phyloP scores from a whole-genome alignment of 352 stramenopile species.

The Globisporangium carolinianum region DNA sequence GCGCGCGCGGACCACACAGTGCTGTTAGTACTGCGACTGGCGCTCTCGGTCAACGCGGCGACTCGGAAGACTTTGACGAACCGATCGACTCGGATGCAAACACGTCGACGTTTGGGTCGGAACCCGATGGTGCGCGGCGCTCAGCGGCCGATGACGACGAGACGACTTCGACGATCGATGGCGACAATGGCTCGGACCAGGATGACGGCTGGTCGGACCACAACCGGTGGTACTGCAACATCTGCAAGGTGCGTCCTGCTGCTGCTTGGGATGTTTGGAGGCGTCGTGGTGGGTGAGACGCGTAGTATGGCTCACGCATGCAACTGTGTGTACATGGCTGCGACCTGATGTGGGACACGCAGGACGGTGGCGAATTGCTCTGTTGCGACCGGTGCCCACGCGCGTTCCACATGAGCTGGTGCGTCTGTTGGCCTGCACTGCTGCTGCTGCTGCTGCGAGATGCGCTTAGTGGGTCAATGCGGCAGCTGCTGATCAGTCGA shows the following conservation, averaged over 20 bases:
- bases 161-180: slow-evolving; percentile 24
- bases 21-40: not conserved
- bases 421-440: slow-evolving; percentile 4
- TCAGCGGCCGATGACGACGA: slow-evolving; percentile 15
- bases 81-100: slow-evolving; percentile 15
- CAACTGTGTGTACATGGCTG: not conserved
- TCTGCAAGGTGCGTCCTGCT: slow-evolving; percentile 49
- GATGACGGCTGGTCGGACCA: slow-evolving; percentile 80
- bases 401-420: slow-evolving; percentile 91
- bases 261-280: not conserved
- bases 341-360: not conserved
- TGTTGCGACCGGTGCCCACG: slow-evolving; percentile 90
- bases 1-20: slow-evolving; percentile 1
- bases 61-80: slow-evolving; percentile 11
- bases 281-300: too few relatives aligned
- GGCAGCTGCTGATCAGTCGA: not conserved
- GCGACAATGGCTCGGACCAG: slow-evolving; percentile 22
- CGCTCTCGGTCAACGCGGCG: not conserved
- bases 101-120: slow-evolving; percentile 10
- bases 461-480: too few relatives aligned
- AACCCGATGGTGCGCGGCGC: slow-evolving; percentile 7
- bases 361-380: slow-evolving; percentile 78
- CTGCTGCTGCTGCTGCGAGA: not conserved
- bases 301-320: not conserved
- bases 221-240: slow-evolving; percentile 89